Percentiles rank a stretch among this genome's conserved stretches.
Conservation (phyloP, 129 eudicot genomes). For the Artemisia tridentata region DNA sequence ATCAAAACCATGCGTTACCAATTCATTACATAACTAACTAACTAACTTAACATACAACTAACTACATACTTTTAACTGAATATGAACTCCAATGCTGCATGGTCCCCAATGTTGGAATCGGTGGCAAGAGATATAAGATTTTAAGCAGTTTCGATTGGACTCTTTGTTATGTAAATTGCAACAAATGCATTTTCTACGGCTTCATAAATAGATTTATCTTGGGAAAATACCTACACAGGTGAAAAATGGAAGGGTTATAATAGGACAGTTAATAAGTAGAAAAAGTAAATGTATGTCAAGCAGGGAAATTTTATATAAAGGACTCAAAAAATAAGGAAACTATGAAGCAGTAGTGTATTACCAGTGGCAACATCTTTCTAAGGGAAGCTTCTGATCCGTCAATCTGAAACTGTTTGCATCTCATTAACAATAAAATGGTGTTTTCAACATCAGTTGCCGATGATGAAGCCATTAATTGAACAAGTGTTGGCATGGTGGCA, state of each 20-base stretch:
- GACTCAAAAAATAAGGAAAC: background rate
- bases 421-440: conserved; percentile 86
- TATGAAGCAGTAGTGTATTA: conserved; percentile 32
- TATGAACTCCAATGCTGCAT: conserved; percentile 84
- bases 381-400: conserved; percentile 90
- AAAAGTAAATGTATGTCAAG: background rate
- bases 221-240: conserved; percentile 75
- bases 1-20: no score
- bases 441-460: conserved; percentile 97
- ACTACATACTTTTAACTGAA: no score
- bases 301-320: background rate
- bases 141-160: conserved; percentile 78
- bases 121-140: conserved; percentile 76
- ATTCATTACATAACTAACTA: no score
- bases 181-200: conserved; percentile 94
- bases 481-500: conserved; percentile 78
- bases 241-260: conserved; percentile 5
- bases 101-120: conserved; percentile 93
- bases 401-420: conserved; percentile 93
- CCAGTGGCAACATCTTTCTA: conserved; percentile 96
- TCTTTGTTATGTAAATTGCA: conserved; percentile 77
- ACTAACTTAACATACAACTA: no score
- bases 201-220: conserved; percentile 87
- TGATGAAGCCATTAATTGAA: conserved; percentile 96
- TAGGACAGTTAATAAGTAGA: background rate